phyloP scores from a whole-genome alignment of 2,329 filamentous ascomycete genomes.

The Fusarium dimerum region DNA sequence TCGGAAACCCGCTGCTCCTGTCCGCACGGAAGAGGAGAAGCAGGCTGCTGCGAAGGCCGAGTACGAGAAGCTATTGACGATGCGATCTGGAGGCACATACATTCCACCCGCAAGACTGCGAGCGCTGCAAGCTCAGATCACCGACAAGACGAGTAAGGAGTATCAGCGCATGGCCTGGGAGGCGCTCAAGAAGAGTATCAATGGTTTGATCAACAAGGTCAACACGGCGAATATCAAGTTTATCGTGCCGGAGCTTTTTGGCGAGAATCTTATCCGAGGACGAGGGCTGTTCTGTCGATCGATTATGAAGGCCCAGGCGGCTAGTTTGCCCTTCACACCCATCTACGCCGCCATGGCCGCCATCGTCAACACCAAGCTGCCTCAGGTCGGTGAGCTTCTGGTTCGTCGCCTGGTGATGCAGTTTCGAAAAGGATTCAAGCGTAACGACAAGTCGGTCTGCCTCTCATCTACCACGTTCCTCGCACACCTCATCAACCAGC shows the following conservation, averaged over 20 bases:
- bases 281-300: conserved; percentile 91
- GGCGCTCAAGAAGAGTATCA: conserved; percentile 97
- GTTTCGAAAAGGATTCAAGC: conserved; percentile 92
- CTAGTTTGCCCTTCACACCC: conserved; percentile 91
- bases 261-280: conserved; percentile 89
- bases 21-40: conserved; percentile 75
- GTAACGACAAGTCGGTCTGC: conserved; percentile 97
- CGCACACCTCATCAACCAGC: conserved; percentile 92
- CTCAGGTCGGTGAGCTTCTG: conserved; percentile 89
- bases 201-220: conserved; percentile 98
- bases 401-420: conserved; percentile 84
- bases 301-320: conserved; percentile 98
- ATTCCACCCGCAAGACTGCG: conserved; percentile 89
- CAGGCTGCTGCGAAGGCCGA: conserved; percentile 87
- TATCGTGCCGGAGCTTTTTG: conserved; percentile 94
- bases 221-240: conserved; percentile 98
- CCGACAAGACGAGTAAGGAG: conserved; percentile 93
- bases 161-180: conserved; percentile 99
- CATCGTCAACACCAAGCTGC: conserved; percentile 96
- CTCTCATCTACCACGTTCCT: conserved; percentile 92
- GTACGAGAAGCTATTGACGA: conserved; percentile 87
- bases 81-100: conserved; percentile 94
- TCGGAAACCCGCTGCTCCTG: conserved; percentile 38
- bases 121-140: conserved; percentile 94
- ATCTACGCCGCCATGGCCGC: conserved; percentile 96